phyloP scores from a whole-genome alignment of 352 stramenopile genomes.

The Phytophthora nicotianae region DNA sequence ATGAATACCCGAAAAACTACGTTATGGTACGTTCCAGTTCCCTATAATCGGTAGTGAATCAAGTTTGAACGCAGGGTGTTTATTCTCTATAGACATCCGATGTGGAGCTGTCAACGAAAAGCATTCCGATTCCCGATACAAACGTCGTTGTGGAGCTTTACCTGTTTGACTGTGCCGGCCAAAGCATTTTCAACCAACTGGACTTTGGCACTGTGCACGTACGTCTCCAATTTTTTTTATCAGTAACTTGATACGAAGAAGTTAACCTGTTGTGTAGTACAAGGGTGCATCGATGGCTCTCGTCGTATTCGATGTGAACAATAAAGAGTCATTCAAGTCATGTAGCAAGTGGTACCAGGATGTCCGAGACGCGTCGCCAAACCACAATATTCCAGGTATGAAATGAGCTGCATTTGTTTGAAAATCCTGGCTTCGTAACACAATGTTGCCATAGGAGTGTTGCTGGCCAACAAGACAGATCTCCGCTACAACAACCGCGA shows the following conservation, averaged over 20 bases:
- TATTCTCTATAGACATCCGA: constrained; percentile 80
- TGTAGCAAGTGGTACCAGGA: constrained; percentile 86
- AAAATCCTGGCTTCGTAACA: background rate
- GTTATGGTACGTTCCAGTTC: constrained; percentile 75
- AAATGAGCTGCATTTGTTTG: background rate
- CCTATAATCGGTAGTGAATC: no score
- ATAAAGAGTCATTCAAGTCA: constrained; percentile 88
- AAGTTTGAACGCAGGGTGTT: no score
- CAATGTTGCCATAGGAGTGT: constrained; percentile 41
- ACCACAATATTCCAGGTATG: constrained; percentile 76
- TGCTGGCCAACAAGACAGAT: constrained; percentile 84
- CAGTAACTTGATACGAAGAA: background rate
- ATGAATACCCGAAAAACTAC: constrained; percentile 96
- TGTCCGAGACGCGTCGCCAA: constrained; percentile 68
- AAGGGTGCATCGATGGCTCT: constrained; percentile 78
- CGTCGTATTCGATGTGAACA: constrained; percentile 87
- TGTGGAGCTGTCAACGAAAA: constrained; percentile 92
- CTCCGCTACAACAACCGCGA: constrained; percentile 80
- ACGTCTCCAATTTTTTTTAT: constrained; percentile 14
- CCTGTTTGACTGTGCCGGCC: constrained; percentile 92
- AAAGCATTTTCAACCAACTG: constrained; percentile 95
- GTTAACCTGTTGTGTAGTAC: constrained; percentile 42
- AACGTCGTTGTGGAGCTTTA: constrained; percentile 94
- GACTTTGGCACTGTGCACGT: constrained; percentile 86
- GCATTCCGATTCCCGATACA: constrained; percentile 86